Percentiles rank a stretch among this genome's conserved stretches.
Evolutionary conservation across 2,329 filamentous ascomycete species (phyloP).

Genomic region (Penicillium sclerotigenum): DNA sequence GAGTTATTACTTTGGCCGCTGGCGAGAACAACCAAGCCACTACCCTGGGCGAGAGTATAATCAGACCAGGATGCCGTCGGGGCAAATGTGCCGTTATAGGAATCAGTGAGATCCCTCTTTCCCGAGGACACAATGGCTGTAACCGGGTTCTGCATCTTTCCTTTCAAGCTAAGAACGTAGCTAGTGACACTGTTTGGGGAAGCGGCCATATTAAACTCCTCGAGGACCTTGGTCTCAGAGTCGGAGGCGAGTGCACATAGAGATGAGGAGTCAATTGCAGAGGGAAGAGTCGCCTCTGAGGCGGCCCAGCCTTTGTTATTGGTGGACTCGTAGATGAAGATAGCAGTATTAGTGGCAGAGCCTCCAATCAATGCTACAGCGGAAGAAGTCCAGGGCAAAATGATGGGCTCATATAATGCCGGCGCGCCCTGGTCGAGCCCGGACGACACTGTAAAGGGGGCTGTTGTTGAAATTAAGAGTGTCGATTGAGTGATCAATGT

Average conservation of each 20-base stretch:
- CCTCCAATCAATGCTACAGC: slow-evolving; percentile 75
- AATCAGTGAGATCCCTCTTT: slow-evolving; percentile 53
- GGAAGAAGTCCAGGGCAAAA: slow-evolving; percentile 70
- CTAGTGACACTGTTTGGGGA: slow-evolving; percentile 73
- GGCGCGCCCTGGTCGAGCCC: slow-evolving; percentile 57
- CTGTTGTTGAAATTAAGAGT: slow-evolving; percentile 65
- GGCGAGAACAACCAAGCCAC: slow-evolving; percentile 70
- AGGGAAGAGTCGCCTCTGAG: slow-evolving; percentile 61
- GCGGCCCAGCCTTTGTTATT: slow-evolving; percentile 59
- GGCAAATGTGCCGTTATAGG: slow-evolving; percentile 75
- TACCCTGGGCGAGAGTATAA: slow-evolving; percentile 68
- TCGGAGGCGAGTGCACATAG: slow-evolving; percentile 66
- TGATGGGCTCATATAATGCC: slow-evolving; percentile 64
- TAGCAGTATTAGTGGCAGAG: slow-evolving; percentile 58
- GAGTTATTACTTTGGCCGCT: slow-evolving; percentile 67
- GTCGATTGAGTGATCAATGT: slow-evolving; percentile 65
- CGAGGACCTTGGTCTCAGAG: slow-evolving; percentile 68
- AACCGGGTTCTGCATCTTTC: slow-evolving; percentile 49
- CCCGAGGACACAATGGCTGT: slow-evolving; percentile 44
- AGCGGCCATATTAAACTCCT: slow-evolving; percentile 70
- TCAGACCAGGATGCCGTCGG: slow-evolving; percentile 63
- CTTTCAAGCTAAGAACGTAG: slow-evolving; percentile 61
- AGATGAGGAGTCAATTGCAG: slow-evolving; percentile 58
- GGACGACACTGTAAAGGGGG: slow-evolving; percentile 62
- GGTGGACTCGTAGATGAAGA: slow-evolving; percentile 68